Evolutionary conservation across 306 rosid genomes (phyloP).

Genomic region (Comarum palustre): DNA sequence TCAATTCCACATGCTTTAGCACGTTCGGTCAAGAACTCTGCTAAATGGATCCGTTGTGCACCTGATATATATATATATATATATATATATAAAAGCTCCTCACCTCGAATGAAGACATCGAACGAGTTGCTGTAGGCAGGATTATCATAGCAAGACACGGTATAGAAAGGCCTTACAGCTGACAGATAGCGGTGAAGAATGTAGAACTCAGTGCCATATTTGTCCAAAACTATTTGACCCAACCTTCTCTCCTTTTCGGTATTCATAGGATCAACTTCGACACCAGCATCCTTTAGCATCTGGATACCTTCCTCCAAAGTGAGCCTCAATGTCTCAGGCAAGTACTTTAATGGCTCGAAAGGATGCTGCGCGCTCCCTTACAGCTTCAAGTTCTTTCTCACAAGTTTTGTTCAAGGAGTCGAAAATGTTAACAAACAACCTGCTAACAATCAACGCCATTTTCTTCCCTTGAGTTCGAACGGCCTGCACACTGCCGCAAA

Average conservation of each 20-base stretch:
- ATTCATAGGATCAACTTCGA: constrained; percentile 77
- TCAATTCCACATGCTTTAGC: constrained; percentile 78
- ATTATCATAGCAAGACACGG: constrained; percentile 88
- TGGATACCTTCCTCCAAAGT: constrained; percentile 87
- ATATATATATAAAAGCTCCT: no score
- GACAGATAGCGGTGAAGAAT: constrained; percentile 81
- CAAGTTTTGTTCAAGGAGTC: constrained; percentile 62
- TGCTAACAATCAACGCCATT: constrained; percentile 81
- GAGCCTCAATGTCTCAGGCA: constrained; percentile 64
- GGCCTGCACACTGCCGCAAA: constrained; percentile 68
- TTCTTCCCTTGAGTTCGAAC: constrained; percentile 77
- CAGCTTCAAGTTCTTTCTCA: constrained; percentile 71
- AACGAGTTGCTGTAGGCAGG: constrained; percentile 76
- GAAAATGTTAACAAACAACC: constrained; percentile 68
- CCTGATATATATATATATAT: no score
- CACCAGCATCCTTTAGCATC: constrained; percentile 86
- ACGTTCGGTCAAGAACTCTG: constrained; percentile 65
- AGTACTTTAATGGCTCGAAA: constrained; percentile 87
- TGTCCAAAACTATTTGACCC: constrained; percentile 78
- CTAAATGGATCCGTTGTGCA: constrained; percentile 75
- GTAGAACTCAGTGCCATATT: constrained; percentile 90
- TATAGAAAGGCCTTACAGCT: constrained; percentile 84
- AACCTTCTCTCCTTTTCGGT: constrained; percentile 79
- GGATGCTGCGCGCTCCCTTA: constrained; percentile 70
- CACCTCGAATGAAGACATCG: constrained; percentile 94